Base-by-base conservation (phyloP, 192 early-diverging fungal species). In the Physocladia obscura region DNA sequence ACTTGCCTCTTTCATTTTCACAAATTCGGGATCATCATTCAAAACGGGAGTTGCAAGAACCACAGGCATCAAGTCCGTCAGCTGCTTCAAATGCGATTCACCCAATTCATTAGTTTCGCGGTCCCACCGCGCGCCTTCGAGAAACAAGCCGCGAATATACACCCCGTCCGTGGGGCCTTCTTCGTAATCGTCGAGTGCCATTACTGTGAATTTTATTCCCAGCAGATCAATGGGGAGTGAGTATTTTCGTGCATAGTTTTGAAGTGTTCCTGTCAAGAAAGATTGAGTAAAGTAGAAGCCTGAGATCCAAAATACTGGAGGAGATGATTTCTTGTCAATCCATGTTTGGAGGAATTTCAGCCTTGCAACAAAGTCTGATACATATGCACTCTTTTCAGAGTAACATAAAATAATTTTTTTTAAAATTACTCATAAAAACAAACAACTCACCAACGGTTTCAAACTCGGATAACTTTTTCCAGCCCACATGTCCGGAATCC, bases 281-380 rank as follows among this genome's bases (percentile, higher is more conserved):
- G 86, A 82, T 61, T 87, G 86, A 11, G 86, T 87, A 65, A 87
- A 87, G 71, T 75, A 87, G 67, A 87, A 87, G 13, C 86, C 86
- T 2, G 86, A 87, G 21, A 87, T 84, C 86, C 86, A 87, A 57
- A 87, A 87, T 0, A 87, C 85, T 6, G 68, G 34, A 4, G 86
- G 86, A 26, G 72, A 71, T 4, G 70, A 67, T 22, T 71, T 78
- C n/a, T 71, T 74, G 19, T 87, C 81, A 24, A 83, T 81, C 86
- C 86, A 87, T 0, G 44, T 75, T 62, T 82, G 74, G 32, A 87
- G 75, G 57, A 87, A 87, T 40, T 80, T 75, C 22, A 87, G 65
- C 21, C 86, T 49, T 21, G 82, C 73, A 36, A 87, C 64, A 34
- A 87, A 79, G 49, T 87, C 86, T 0, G 58, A 49, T 1, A 87